A percentile compares a stretch with the other conserved stretches of the same genome.
Conservation (phyloP, 768 basidiomycete genomes). For the Xerocomus brunneocitrinus region DNA sequence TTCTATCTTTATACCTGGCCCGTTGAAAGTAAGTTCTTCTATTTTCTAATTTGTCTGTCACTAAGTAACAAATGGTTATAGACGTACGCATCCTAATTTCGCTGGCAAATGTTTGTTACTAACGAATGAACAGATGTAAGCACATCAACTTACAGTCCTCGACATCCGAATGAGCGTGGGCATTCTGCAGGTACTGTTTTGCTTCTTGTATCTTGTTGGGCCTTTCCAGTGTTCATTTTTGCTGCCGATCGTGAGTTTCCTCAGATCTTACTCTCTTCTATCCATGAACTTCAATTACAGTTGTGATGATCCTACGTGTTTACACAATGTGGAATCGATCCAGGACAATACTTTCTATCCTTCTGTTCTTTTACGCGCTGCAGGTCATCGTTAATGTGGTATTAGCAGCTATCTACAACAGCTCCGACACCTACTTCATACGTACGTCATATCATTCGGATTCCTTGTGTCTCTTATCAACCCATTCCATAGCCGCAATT, state of each 20-base stretch:
- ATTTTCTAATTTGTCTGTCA: background rate
- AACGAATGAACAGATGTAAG: constrained; percentile 1
- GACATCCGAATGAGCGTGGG: background rate
- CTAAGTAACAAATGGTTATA: background rate
- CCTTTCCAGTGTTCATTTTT: constrained; percentile 3
- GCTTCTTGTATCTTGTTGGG: background rate
- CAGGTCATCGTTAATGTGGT: background rate
- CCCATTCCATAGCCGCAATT: background rate
- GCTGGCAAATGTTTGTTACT: too few relatives aligned
- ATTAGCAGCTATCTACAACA: background rate
- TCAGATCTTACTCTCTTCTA: too few relatives aligned
- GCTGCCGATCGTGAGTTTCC: constrained; percentile 10
- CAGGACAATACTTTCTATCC: background rate
- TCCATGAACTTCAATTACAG: background rate
- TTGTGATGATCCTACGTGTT: constrained; percentile 14
- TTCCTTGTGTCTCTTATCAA: background rate
- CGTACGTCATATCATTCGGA: background rate
- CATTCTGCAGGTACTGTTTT: background rate
- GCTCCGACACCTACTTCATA: background rate
- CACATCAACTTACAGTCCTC: background rate
- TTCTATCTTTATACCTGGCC: background rate
- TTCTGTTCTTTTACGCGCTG: constrained; percentile 1
- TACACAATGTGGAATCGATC: constrained; percentile 12
- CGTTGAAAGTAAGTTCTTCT: background rate
- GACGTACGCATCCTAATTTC: background rate